Conservation (phyloP, 495 filamentous ascomycete genomes). For the Penicillium simplicissimum region DNA sequence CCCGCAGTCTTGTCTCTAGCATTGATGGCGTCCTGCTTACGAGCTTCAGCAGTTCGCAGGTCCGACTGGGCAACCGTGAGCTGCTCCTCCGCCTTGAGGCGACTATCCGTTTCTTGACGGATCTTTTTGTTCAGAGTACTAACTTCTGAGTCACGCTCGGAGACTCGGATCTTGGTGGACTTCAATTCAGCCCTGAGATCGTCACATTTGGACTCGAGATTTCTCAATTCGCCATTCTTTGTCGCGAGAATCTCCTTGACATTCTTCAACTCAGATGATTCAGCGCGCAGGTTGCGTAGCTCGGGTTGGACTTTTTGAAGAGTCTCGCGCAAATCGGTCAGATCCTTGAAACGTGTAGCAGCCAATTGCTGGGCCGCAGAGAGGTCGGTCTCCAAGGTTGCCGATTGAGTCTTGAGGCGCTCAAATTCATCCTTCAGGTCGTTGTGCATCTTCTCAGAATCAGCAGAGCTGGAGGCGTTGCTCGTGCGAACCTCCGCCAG, state of each 20-base stretch:
- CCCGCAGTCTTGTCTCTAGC: conserved; percentile 63
- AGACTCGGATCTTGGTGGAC: conserved; percentile 63
- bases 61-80: conserved; percentile 69
- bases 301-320: conserved; percentile 87
- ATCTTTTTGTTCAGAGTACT: conserved; percentile 73
- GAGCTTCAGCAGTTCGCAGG: conserved; percentile 69
- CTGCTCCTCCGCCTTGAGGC: conserved; percentile 74
- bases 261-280: conserved; percentile 69
- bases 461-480: conserved; percentile 47
- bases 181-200: conserved; percentile 74
- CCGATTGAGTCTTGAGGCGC: conserved; percentile 66
- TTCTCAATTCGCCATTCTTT: conserved; percentile 67
- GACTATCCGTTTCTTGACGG: conserved; percentile 68
- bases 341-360: conserved; percentile 80
- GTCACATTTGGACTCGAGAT: conserved; percentile 75
- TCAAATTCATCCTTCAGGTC: conserved; percentile 71
- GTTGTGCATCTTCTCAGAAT: conserved; percentile 56
- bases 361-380: conserved; percentile 84
- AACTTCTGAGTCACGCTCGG: conserved; percentile 76
- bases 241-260: conserved; percentile 70
- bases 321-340: conserved; percentile 74
- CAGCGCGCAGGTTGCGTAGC: conserved; percentile 69
- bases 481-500: conserved; percentile 59
- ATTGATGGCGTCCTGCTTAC: conserved; percentile 74
- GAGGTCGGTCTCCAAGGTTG: conserved; percentile 77